A percentile compares a stretch with the other conserved stretches of the same genome.
phyloP scores from a whole-genome alignment of 768 basidiomycete genomes.

The Brasilioporus rufonigricans region DNA sequence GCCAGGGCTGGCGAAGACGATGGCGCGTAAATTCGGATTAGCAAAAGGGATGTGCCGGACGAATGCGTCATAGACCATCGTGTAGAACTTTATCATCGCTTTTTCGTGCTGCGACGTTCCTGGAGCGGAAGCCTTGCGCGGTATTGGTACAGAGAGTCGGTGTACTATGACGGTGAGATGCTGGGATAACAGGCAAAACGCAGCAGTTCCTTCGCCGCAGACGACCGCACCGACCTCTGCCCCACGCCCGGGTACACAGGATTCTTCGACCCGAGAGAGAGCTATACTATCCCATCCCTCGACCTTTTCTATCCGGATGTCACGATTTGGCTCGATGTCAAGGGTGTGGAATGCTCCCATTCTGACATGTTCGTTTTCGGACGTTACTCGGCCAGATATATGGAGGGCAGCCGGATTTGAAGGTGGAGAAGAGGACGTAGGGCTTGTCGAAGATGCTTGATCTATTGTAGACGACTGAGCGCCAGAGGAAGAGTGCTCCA shows the following conservation, averaged over 20 bases:
- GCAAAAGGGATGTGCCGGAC: constrained; percentile 87
- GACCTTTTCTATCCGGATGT: constrained; percentile 83
- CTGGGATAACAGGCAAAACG: constrained; percentile 92
- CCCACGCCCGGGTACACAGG: constrained; percentile 89
- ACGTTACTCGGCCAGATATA: constrained; percentile 80
- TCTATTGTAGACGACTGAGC: constrained; percentile 47
- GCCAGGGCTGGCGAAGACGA: constrained; percentile 96
- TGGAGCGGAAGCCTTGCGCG: constrained; percentile 84
- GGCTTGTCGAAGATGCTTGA: constrained; percentile 31
- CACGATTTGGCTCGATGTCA: constrained; percentile 87
- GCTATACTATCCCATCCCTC: constrained; percentile 95
- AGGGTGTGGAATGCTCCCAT: constrained; percentile 94
- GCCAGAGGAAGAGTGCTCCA: constrained; percentile 78
- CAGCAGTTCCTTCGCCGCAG: constrained; percentile 92
- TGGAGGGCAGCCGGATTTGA: constrained; percentile 62
- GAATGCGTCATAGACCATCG: constrained; percentile 82
- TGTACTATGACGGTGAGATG: constrained; percentile 96
- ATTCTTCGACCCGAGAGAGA: constrained; percentile 75
- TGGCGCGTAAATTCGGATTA: constrained; percentile 70
- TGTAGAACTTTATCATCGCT: constrained; percentile 80
- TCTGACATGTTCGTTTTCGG: constrained; percentile 87
- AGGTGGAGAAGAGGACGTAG: constrained; percentile 32
- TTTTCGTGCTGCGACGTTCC: constrained; percentile 89
- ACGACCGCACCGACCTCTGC: constrained; percentile 97
- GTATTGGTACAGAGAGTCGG: constrained; percentile 84